Evolutionary conservation across 345 rosid species (phyloP).

Genomic region (Cochlearia excelsa): DNA sequence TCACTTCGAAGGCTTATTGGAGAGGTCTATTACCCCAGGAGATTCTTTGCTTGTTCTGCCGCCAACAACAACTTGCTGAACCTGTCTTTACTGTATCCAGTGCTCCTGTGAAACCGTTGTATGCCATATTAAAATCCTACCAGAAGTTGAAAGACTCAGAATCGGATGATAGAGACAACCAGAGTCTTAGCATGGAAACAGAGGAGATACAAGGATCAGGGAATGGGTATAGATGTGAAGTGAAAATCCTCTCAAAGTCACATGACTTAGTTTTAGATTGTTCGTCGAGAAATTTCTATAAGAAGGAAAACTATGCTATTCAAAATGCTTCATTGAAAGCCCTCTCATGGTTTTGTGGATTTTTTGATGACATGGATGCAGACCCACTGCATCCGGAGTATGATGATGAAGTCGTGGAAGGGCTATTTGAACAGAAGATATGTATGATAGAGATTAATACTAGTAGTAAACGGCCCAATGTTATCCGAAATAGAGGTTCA

Average conservation of each 20-base stretch:
- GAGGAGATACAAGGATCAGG: conserved; percentile 39
- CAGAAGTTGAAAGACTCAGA: conserved; percentile 50
- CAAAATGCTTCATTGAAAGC: conserved; percentile 74
- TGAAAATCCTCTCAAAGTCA: conserved; percentile 62
- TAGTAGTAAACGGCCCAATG: no score
- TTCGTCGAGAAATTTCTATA: conserved; percentile 53
- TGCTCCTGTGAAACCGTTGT: conserved; percentile 42
- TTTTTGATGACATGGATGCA: conserved; percentile 47
- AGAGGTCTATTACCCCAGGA: conserved; percentile 82
- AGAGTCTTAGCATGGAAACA: conserved; percentile 12
- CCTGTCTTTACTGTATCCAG: conserved; percentile 51
- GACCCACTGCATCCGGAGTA: conserved; percentile 37
- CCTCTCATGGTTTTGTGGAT: conserved; percentile 66
- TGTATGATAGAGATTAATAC: no score
- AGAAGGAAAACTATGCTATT: conserved; percentile 64
- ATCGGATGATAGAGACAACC: conserved; percentile 16
- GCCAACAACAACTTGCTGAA: conserved; percentile 74
- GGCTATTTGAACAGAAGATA: neutral
- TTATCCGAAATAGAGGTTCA: no score
- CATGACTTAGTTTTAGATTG: conserved; percentile 64
- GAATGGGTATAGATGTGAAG: conserved; percentile 52
- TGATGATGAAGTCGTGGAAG: conserved; percentile 15
- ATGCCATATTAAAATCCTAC: conserved; percentile 46
- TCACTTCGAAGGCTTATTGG: conserved; percentile 77
- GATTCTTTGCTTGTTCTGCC: conserved; percentile 69